phyloP scores from a whole-genome alignment of 495 filamentous ascomycete species.

The Alectoria sarmentosa region DNA sequence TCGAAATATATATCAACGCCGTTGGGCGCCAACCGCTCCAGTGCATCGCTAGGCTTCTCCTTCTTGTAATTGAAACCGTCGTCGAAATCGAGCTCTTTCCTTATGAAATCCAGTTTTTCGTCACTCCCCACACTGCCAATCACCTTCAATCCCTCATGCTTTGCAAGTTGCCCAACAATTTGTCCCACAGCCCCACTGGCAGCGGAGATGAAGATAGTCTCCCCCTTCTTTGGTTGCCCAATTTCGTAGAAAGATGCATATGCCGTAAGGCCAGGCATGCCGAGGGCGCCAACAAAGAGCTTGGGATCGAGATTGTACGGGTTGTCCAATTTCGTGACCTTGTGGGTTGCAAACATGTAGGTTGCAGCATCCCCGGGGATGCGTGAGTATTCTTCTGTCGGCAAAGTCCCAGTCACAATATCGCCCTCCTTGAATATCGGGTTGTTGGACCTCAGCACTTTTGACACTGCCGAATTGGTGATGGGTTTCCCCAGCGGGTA shows the following conservation, averaged over 20 bases:
- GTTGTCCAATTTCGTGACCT: constrained; percentile 47
- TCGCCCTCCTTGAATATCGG: constrained; percentile 58
- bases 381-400: constrained; percentile 56
- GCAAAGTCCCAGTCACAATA: constrained; percentile 50
- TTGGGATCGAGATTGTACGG: constrained; percentile 55
- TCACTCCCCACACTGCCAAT: constrained; percentile 69
- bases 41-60: constrained; percentile 59
- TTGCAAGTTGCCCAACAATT: constrained; percentile 70
- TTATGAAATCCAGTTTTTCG: constrained; percentile 61
- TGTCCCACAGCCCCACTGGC: constrained; percentile 72
- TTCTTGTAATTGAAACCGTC: constrained; percentile 74
- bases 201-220: constrained; percentile 70
- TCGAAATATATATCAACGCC: constrained; percentile 95
- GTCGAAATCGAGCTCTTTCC: constrained; percentile 59
- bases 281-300: constrained; percentile 58
- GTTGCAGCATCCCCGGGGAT: constrained; percentile 31
- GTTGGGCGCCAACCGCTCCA: constrained; percentile 66
- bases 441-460: constrained; percentile 60
- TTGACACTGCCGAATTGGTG: constrained; percentile 47
- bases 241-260: constrained; percentile 68
- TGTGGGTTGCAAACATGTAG: constrained; percentile 24
- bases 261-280: constrained; percentile 75
- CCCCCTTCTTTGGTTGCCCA: constrained; percentile 68
- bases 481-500: constrained; percentile 53
- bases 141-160: constrained; percentile 77